Conservation (phyloP, 2,329 filamentous ascomycete genomes). For the Cercospora citrullina region DNA sequence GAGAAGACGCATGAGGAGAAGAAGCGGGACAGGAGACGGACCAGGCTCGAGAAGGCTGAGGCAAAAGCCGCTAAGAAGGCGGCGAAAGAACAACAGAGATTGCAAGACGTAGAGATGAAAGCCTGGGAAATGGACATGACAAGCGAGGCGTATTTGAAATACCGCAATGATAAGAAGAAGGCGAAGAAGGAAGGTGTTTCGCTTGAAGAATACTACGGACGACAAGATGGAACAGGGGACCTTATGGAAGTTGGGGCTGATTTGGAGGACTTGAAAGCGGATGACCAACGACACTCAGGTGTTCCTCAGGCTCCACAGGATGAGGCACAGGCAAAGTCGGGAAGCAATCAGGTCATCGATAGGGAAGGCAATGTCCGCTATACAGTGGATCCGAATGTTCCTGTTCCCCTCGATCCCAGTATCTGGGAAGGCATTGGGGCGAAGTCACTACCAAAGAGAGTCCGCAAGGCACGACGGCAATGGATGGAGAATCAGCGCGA, state of each 20-base stretch:
- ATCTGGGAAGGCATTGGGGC: conserved; percentile 27
- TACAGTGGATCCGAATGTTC: conserved; percentile 10
- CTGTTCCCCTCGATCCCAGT: conserved; percentile 23
- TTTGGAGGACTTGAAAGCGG: background rate
- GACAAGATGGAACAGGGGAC: background rate
- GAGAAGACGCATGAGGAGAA: conserved; percentile 10
- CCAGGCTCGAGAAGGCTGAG: conserved; percentile 9
- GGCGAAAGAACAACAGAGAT: conserved; percentile 23
- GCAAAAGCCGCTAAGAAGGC: conserved; percentile 21
- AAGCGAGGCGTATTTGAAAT: conserved; percentile 38
- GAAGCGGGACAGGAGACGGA: conserved; percentile 3
- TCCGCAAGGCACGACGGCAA: conserved; percentile 25
- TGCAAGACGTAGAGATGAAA: conserved; percentile 15
- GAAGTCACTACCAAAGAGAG: conserved; percentile 25
- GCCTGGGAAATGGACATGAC: conserved; percentile 42
- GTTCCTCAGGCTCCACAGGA: background rate
- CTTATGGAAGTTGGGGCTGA: too few species aligned
- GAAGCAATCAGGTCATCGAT: conserved; percentile 16
- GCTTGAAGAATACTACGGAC: background rate
- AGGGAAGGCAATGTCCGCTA: conserved; percentile 21
- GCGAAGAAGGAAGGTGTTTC: background rate
- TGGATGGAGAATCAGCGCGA: conserved; percentile 24
- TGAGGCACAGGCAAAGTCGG: background rate
- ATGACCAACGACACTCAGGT: background rate
- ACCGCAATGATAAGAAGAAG: conserved; percentile 26